These are phyloP conservation scores for Penicillium sp. DNA, from an alignment of 2,329 filamentous ascomycete species.

Conservation along the genomic window DNA sequence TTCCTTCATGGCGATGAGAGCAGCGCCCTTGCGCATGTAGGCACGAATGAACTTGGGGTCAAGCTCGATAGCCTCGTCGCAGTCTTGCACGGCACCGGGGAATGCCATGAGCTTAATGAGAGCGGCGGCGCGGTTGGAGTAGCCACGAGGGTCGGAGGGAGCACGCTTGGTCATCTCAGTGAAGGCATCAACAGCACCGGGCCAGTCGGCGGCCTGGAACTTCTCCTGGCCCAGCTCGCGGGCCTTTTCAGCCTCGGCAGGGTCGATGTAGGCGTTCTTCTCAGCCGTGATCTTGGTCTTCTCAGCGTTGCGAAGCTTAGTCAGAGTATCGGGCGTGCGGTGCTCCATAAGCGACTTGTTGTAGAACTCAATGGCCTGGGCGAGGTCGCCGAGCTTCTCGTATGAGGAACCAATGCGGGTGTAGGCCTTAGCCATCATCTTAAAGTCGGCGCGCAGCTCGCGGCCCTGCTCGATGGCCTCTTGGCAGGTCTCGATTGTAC, in stretches of 20 bases:
- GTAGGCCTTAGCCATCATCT: constrained; percentile 95
- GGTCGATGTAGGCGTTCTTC: constrained; percentile 79
- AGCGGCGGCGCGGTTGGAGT: constrained; percentile 94
- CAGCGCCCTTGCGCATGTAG: constrained; percentile 94
- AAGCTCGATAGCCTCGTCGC: constrained; percentile 83
- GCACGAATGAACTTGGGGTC: constrained; percentile 92
- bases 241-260: constrained; percentile 89
- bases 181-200: constrained; percentile 90
- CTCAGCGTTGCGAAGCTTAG: constrained; percentile 88
- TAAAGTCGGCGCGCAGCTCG: constrained; percentile 90
- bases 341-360: constrained; percentile 94
- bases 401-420: constrained; percentile 91
- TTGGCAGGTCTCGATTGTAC: constrained; percentile 80
- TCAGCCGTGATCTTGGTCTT: constrained; percentile 77
- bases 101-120: constrained; percentile 97
- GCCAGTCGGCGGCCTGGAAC: constrained; percentile 97
- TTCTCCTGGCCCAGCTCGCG: constrained; percentile 92
- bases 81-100: constrained; percentile 89
- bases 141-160: constrained; percentile 87
- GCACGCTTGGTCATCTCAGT: constrained; percentile 95
- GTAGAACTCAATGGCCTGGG: constrained; percentile 82
- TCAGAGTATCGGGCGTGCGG: constrained; percentile 88
- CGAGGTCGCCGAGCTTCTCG: constrained; percentile 81
- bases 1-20: constrained; percentile 95
- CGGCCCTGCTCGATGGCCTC: constrained; percentile 89